Base-by-base conservation (phyloP, 2,329 filamentous ascomycete genomes). In the Didymella exigua region DNA sequence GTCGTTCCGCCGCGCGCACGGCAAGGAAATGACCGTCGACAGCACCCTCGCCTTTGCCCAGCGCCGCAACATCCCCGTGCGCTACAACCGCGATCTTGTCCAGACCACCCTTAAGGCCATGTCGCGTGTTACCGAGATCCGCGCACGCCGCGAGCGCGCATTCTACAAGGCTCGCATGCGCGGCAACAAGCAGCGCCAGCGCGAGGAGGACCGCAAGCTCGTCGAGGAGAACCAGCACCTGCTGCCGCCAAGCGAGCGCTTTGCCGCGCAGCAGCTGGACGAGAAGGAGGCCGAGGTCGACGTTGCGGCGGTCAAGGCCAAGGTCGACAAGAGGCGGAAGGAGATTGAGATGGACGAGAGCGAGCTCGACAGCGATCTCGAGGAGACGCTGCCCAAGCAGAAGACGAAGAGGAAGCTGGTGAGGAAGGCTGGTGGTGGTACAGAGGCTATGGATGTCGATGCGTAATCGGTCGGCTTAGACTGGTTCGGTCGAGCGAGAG, bases 101-200 rank as follows among this genome's bases (percentile, higher is more conserved):
- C 84, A 85, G 67, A 91, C 89, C 71, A 98, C 95, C 14, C 83
- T 98, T 77, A 86, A 89, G 74, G 93, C 93, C 65, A 99, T 99
- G 92, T 84, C 91, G 78, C 86, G 93, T 61, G 88, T 98, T 68
- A 82, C 85, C 69, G 93, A 97, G 82, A 93, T 98, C 77, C 84
- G 92, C 49, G 78, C 85, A 54, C 86, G 87, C 73, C 85, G 95
- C 73, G 93, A 98, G 83, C 85, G 91, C 66, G 89, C 89, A 63
- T 96, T 97, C 80, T 97, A 96, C 83, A 93, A 91, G 85, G 88
- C 89, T 74, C 88, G 95, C 74, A 92, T 98, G 90, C 87, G 87
- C 47, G 93, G 93, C 76, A 96, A 96, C 80, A 88, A 89, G 78
- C 89, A 89, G 77, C 85, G 87, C 73, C 87, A 95, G 81, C 82